A percentile compares a stretch with the other conserved stretches of the same genome.
phyloP scores from a whole-genome alignment of 139 green algal genomes.

The Chlorella vulgaris region DNA sequence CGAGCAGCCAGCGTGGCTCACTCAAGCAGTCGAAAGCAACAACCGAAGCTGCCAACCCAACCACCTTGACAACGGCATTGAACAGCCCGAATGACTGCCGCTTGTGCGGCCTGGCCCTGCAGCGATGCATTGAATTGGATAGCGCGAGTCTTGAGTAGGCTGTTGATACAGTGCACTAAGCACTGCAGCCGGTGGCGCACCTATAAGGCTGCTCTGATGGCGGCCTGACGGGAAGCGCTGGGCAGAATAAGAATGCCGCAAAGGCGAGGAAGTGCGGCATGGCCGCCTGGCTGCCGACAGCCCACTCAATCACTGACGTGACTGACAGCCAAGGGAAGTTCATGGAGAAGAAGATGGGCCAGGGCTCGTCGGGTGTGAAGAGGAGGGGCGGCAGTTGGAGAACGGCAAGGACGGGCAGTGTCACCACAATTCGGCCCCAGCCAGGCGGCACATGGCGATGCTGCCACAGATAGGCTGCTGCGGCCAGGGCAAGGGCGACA shows the following conservation, averaged over 20 bases:
- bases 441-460: neutral
- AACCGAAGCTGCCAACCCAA: neutral
- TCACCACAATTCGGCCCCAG: neutral
- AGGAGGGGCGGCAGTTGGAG: neutral
- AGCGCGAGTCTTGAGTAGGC: too few species aligned
- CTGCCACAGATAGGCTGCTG: neutral
- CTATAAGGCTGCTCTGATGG: neutral
- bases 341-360: neutral
- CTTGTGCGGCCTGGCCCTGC: too few species aligned
- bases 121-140: too few species aligned
- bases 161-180: too few species aligned
- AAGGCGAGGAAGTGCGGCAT: neutral
- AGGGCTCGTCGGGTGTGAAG: neutral
- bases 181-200: neutral
- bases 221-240: neutral
- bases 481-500: neutral
- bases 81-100: too few species aligned
- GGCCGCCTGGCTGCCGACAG: too few species aligned
- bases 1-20: neutral
- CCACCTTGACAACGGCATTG: neutral
- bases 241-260: neutral
- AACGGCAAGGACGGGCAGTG: neutral
- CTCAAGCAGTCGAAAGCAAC: neutral
- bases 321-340: conserved; percentile 20
- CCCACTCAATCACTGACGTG: neutral